These are phyloP conservation scores for Aspergillus heteromorphus DNA, from an alignment of 495 filamentous ascomycete genomes.

Conservation along the genomic window DNA sequence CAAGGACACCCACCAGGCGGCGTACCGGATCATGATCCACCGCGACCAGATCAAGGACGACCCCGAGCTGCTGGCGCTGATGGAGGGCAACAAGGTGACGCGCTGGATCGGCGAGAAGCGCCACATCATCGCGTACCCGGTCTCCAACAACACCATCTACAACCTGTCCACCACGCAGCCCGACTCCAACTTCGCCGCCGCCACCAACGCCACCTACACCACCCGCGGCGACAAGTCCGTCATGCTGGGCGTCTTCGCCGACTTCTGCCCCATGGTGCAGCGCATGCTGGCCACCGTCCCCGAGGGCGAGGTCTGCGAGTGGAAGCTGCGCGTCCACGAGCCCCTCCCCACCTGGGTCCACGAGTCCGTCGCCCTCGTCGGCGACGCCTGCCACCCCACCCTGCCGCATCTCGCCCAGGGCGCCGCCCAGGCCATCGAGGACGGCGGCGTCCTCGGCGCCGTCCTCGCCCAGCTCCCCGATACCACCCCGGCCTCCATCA, in stretches of 20 bases:
- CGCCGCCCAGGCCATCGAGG: constrained; percentile 83
- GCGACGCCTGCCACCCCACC: constrained; percentile 76
- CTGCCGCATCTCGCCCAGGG: constrained; percentile 74
- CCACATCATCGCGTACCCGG: constrained; percentile 81
- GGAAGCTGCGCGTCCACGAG: constrained; percentile 68
- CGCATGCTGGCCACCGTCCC: constrained; percentile 73
- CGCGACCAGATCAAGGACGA: constrained; percentile 61
- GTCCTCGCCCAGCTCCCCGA: constrained; percentile 54
- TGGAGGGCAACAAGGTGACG: constrained; percentile 62
- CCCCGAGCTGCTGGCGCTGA: constrained; percentile 60
- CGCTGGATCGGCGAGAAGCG: constrained; percentile 74
- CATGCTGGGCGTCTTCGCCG: constrained; percentile 61
- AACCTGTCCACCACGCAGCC: constrained; percentile 74
- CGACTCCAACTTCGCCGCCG: constrained; percentile 65
- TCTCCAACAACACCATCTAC: constrained; percentile 69
- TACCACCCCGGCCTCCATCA: constrained; percentile 49
- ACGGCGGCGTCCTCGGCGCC: constrained; percentile 66
- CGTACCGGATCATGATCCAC: constrained; percentile 80
- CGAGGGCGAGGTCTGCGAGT: constrained; percentile 76
- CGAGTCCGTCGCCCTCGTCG: constrained; percentile 62
- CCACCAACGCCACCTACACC: constrained; percentile 71
- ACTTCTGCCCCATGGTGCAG: constrained; percentile 68
- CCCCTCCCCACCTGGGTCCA: constrained; percentile 66
- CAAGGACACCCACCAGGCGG: constrained; percentile 69
- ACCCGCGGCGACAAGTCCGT: constrained; percentile 62